Evolutionary conservation across 169 alveolate species (phyloP).

Genomic region (Plasmodium knowlesi): DNA sequence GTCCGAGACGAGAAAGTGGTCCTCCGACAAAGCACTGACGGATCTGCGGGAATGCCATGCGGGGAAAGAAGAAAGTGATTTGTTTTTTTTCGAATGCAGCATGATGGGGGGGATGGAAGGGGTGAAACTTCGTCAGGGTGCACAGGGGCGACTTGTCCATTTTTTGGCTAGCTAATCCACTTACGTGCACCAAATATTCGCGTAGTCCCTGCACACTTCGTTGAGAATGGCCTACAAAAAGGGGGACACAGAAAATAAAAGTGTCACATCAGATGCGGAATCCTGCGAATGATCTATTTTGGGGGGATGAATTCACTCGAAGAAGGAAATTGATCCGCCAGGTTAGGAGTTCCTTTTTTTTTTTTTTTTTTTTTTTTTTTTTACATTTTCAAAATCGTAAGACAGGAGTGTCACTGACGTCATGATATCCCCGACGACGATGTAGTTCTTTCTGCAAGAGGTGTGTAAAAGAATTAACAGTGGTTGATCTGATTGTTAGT

Average conservation of each 20-base stretch:
- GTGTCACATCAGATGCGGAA: not conserved
- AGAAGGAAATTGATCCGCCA: not conserved
- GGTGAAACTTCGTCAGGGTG: not conserved
- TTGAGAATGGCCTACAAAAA: not conserved
- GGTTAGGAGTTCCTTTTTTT: not conserved
- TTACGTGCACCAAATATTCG: conserved; percentile 72
- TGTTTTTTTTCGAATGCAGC: not conserved
- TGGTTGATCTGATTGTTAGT: not conserved
- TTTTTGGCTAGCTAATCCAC: not conserved
- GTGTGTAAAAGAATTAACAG: not conserved
- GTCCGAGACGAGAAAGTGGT: conserved; percentile 42
- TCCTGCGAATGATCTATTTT: not conserved
- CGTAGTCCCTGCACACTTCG: conserved; percentile 72
- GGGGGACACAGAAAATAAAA: not conserved
- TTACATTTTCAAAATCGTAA: conserved; percentile 55
- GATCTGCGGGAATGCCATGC: not conserved
- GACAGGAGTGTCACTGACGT: conserved; percentile 68
- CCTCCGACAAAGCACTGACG: conserved; percentile 58
- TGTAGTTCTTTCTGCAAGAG: conserved; percentile 36
- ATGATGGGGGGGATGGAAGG: not conserved
- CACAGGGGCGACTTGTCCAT: not conserved
- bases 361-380: not conserved
- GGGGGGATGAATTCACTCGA: not conserved
- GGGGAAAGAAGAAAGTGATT: not conserved
- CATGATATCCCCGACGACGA: conserved; percentile 72